Conservation (phyloP, 768 basidiomycete species). For the Boletus edulis region DNA sequence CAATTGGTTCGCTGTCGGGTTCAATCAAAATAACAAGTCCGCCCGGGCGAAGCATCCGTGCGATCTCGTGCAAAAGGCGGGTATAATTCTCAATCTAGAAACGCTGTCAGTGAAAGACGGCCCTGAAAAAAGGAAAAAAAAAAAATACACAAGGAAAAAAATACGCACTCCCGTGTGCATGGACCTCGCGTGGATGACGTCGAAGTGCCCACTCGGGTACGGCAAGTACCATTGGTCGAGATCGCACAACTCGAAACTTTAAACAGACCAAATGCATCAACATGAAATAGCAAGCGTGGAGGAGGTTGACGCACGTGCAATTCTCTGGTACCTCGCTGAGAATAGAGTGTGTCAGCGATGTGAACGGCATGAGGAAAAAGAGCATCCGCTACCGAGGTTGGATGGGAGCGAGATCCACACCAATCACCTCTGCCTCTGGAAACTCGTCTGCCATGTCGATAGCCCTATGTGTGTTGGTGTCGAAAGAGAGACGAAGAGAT, state of each 20-base stretch:
- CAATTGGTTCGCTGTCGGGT: conserved; percentile 51
- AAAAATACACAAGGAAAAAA: background rate
- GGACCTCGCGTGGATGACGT: conserved; percentile 68
- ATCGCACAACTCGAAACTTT: conserved; percentile 71
- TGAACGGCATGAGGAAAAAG: background rate
- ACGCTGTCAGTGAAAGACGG: conserved; percentile 6
- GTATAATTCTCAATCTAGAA: conserved; percentile 61
- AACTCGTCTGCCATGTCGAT: conserved; percentile 75
- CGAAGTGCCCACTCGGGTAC: conserved; percentile 61
- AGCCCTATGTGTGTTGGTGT: conserved; percentile 44
- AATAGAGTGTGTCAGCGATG: conserved; percentile 14
- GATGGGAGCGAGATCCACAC: conserved; percentile 69
- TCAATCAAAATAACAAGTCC: conserved; percentile 69
- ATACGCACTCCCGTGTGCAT: conserved; percentile 56
- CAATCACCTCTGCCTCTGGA: conserved; percentile 61
- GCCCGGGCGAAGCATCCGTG: conserved; percentile 66
- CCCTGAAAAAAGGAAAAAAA: background rate
- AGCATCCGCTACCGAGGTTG: conserved; percentile 56
- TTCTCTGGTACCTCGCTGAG: conserved; percentile 62
- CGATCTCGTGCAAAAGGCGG: conserved; percentile 57
- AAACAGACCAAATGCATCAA: conserved; percentile 2
- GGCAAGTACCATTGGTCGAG: conserved; percentile 59
- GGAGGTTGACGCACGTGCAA: conserved; percentile 56
- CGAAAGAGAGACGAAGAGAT: background rate
- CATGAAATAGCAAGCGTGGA: background rate